Evolutionary conservation across 345 rosid genomes (phyloP), one percentile per base, ranked within the genome.

Genomic region (Fremontodendron californicum): DNA sequence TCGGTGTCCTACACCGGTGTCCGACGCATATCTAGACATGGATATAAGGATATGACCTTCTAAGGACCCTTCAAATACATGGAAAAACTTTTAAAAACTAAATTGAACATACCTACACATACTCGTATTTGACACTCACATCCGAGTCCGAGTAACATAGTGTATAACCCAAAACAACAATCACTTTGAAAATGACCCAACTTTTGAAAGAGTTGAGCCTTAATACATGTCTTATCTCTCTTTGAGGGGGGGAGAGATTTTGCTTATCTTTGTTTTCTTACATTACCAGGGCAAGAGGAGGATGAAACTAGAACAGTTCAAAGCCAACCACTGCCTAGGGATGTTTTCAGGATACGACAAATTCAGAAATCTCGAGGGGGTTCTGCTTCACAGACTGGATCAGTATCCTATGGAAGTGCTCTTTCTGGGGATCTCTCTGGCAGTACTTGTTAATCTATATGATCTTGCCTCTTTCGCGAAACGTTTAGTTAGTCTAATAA

Each of bases 341-440:
- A 95, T 79, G 89, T 82, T 45, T 93, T 93, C 81, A 88, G 89
- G 77, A 82, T 93, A 61, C 86, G 99, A 37, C 97, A 93, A 69
- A 88, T 90, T 76, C 94, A 88, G 77, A 95, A 88, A 79, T 86
- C 92, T 35, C 89, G 94, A 66, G 90, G 85, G 39, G 85, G 84
- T 48, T 45, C 92, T 21, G 79, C 88, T n/a, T 93, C 97, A 8
- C 98, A 91, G 79, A 92, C 98, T 0, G 96, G 98, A 40, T 95
- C 97, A 10, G 88, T 86, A 23, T 95, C 96, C 0, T 93, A 92
- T 79, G 97, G 98, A 55, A 95, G 98, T 77, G 98, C 89, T 10
- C 68, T 89, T 77, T 95, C 99, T 6, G 97, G 98, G 15, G 98
- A 95, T 68, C 84, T 91, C 49, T 91, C 98, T 2, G 98, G 92